Base-by-base conservation (phyloP, 768 basidiomycete species). In the Exidia glandulosa region DNA sequence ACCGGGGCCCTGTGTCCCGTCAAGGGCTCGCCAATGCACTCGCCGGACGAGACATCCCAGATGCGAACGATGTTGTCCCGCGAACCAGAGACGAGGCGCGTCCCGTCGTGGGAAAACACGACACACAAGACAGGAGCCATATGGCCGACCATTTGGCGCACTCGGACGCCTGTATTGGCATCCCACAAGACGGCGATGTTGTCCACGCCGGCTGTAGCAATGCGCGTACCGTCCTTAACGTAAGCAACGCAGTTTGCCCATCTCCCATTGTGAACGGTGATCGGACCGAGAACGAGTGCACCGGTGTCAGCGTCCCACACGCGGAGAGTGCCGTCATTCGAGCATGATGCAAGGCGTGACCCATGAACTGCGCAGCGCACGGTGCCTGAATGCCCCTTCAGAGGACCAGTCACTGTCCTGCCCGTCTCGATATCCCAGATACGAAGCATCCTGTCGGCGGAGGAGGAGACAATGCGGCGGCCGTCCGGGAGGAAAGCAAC, bases 201-300 rank as follows among this genome's bases (percentile, higher is more conserved):
- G 31, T 72, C 71, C 23, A 66, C 60, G 23, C 67, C 68, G 2
- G 67, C 72, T 3, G 73, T 71, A 5, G 65, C 68, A 50, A 73
- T 69, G 25, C 58, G 67, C 31, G 36, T 57, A 3, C 62, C 69
- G 19, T 60, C 52, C 0, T 70, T 70, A 13, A 71, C 71, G 62
- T 66, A 70, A 12, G 67, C 64, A 9, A 69, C 57, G 57, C 13
- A 32, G 16, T 19, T 6, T 19, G 23, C 41, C 5, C 5, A 14
- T 7, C 7, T 14, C 41, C 16, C 7, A 10, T 45, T 6, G 19
- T 19, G 9, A 19, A 6, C 5, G 6, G 19, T 19, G 16, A 23
- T 19, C 16, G 9, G 41, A 45, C 41, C 41, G 41, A 6, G 12
- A 19, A 19, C 41, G 2, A 19, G 23, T 62, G 6, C 19, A n/a